A percentile compares a stretch with the other conserved stretches of the same genome.
These are phyloP conservation scores for Phialophora tarda DNA, from an alignment of 2,329 filamentous ascomycete genomes.

Conservation along the genomic window DNA sequence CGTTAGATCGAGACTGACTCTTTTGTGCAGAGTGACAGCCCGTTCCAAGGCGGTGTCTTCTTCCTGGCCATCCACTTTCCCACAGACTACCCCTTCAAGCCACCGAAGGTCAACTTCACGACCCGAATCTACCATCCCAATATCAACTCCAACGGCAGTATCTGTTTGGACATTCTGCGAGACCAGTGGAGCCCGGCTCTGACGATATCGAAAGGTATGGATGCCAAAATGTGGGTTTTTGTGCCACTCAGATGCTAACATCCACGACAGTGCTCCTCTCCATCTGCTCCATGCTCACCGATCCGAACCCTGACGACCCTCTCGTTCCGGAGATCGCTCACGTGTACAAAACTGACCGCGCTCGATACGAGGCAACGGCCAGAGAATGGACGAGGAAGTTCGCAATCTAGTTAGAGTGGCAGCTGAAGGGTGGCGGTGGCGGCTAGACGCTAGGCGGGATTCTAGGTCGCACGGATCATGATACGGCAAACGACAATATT, in stretches of 20 bases:
- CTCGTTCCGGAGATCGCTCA: conserved; percentile 98
- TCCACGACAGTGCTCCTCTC: conserved; percentile 78
- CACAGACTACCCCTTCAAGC: conserved; percentile 99
- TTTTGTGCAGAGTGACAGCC: conserved; percentile 78
- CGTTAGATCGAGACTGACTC: background rate
- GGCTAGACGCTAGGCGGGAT: conserved; percentile 11
- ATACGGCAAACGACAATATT: conserved; percentile 7
- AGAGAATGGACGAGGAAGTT: conserved; percentile 99
- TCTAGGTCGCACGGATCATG: conserved; percentile 16
- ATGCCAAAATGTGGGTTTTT: background rate
- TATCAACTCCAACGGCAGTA: conserved; percentile 99
- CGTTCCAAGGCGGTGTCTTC: conserved; percentile 98
- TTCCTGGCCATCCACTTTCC: conserved; percentile 99
- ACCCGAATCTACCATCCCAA: conserved; percentile 99
- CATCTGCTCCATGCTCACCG: conserved; percentile 99
- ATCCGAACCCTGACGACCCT: conserved; percentile 98
- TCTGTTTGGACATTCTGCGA: conserved; percentile 96
- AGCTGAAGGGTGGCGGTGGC: conserved; percentile 5
- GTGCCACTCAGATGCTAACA: conserved; percentile 2
- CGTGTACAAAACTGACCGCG: conserved; percentile 98
- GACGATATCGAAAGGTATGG: conserved; percentile 94
- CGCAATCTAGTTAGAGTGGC: conserved; percentile 70
- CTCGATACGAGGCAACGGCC: conserved; percentile 93
- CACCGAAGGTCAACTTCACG: conserved; percentile 99
- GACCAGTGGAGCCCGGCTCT: conserved; percentile 99